Conservation (phyloP, 768 basidiomycete genomes). For the Scleroderma bovista region DNA sequence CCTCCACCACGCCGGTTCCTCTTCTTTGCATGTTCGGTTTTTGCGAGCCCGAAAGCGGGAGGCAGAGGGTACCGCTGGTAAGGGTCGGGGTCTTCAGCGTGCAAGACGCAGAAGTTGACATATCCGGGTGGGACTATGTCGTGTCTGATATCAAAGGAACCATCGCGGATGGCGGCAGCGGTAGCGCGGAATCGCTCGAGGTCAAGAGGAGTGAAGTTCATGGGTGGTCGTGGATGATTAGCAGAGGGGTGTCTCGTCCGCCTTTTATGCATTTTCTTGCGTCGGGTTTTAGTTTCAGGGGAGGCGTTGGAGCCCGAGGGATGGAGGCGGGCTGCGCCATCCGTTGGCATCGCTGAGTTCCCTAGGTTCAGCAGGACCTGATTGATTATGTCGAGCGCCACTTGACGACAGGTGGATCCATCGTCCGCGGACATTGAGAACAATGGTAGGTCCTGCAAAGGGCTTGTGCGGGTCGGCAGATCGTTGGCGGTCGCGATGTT, state of each 20-base stretch:
- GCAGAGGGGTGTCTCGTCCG: background rate
- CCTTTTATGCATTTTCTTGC: background rate
- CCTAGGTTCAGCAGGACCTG: background rate
- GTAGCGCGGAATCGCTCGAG: background rate
- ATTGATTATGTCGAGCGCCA: background rate
- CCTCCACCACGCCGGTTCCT: no score
- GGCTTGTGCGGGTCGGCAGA: background rate
- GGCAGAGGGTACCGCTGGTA: background rate
- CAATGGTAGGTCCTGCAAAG: background rate
- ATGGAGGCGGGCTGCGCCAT: background rate
- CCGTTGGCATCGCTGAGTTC: background rate
- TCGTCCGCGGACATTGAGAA: background rate
- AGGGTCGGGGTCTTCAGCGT: background rate
- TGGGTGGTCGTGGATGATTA: background rate
- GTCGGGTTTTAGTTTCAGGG: background rate
- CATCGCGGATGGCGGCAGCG: background rate
- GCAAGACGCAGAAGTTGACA: background rate
- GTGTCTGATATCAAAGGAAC: background rate
- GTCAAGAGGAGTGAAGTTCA: background rate
- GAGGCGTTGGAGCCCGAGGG: background rate
- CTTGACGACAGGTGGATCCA: background rate
- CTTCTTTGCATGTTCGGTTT: no score
- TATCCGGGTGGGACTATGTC: background rate
- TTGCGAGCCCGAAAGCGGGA: background rate
- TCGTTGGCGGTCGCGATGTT: background rate